phyloP scores from a whole-genome alignment of 2,329 filamentous ascomycete species.

The Passalora sequoiae region DNA sequence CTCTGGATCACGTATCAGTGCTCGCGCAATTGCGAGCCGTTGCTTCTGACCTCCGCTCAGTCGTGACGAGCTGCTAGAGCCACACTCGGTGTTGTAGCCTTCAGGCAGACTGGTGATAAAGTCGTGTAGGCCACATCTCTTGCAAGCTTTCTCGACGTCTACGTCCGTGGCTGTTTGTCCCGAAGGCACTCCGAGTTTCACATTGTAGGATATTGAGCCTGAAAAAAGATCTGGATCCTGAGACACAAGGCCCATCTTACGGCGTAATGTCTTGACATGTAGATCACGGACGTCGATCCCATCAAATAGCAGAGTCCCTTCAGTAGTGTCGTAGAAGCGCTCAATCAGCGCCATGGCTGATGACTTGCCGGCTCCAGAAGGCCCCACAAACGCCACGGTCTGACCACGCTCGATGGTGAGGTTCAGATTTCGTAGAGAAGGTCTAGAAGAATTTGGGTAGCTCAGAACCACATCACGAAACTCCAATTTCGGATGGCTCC shows the following conservation, averaged over 20 bases:
- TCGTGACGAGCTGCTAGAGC: constrained; percentile 36
- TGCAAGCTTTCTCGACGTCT: constrained; percentile 35
- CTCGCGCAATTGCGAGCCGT: constrained; percentile 43
- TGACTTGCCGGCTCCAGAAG: constrained; percentile 44
- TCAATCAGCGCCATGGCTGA: constrained; percentile 45
- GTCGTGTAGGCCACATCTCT: constrained; percentile 43
- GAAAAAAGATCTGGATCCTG: constrained; percentile 46
- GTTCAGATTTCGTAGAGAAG: constrained; percentile 44
- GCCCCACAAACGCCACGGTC: constrained; percentile 47
- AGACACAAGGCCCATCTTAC: constrained; percentile 40
- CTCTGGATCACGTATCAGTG: constrained; percentile 43
- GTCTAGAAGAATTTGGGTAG: constrained; percentile 36
- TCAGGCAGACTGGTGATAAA: constrained; percentile 46
- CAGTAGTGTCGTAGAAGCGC: constrained; percentile 41
- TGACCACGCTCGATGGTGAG: constrained; percentile 48
- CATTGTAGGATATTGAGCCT: constrained; percentile 42
- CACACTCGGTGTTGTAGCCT: constrained; percentile 44
- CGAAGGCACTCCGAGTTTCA: constrained; percentile 35
- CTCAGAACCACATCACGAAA: constrained; percentile 38
- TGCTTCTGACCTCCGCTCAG: constrained; percentile 46
- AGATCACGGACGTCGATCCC: constrained; percentile 39
- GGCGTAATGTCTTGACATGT: constrained; percentile 35
- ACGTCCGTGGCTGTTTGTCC: constrained; percentile 26
- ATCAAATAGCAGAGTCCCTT: constrained; percentile 39
- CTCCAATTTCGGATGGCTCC: constrained; percentile 6